Conservation (phyloP, 2,329 filamentous ascomycete species). For the Kalmusia sp. region DNA sequence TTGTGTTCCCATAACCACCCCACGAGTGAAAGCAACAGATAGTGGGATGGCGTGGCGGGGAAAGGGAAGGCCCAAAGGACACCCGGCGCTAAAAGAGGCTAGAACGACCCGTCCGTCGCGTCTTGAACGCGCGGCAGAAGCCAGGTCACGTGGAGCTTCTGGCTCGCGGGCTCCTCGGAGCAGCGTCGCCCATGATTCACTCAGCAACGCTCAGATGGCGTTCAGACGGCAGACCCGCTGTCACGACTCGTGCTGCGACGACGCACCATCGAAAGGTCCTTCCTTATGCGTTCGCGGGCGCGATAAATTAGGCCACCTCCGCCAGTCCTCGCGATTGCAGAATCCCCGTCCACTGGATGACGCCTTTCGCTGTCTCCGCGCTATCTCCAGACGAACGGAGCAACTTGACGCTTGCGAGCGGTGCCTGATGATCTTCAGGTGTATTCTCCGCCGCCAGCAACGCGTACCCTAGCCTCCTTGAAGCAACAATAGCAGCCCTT, state of each 20-base stretch:
- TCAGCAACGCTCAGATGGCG: conserved; percentile 2
- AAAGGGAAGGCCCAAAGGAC: too few species aligned
- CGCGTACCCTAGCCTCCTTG: not conserved
- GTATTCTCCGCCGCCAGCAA: not conserved
- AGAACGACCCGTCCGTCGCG: too few species aligned
- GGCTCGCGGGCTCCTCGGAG: not conserved
- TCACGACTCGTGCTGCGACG: not conserved
- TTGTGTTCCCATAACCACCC: not conserved
- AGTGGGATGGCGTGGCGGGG: not conserved
- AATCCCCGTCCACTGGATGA: not conserved
- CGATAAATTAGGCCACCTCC: conserved; percentile 3
- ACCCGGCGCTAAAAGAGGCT: too few species aligned
- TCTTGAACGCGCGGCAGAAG: not conserved
- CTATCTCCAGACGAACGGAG: conserved; percentile 2
- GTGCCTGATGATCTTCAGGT: not conserved
- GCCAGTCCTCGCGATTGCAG: not conserved
- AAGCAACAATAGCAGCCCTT: too few species aligned
- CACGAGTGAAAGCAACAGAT: not conserved
- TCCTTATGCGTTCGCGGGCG: conserved; percentile 2
- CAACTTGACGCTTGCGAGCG: not conserved
- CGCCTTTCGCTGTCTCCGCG: not conserved
- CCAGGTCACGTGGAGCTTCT: conserved; percentile 1
- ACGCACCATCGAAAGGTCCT: not conserved
- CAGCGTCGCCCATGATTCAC: not conserved
- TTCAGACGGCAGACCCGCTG: conserved; percentile 7